Evolutionary conservation across 2,329 filamentous ascomycete genomes (phyloP), one percentile per base, ranked within the genome.

Genomic region (Aspergillus chevalieri): DNA sequence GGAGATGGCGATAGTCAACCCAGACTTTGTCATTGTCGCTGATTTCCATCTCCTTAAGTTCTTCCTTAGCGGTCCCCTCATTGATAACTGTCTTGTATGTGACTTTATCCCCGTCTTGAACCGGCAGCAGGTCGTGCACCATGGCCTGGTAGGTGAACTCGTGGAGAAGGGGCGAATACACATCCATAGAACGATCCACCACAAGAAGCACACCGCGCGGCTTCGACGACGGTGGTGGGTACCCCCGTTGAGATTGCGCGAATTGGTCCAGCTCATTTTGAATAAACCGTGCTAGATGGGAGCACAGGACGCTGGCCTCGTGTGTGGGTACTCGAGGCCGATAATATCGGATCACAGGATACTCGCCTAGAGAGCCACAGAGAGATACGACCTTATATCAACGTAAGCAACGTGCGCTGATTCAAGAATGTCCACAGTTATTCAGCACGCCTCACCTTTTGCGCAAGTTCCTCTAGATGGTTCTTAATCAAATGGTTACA

Each of bases 121-220:
- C 89, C 0, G 87, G 86, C 26, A 98, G 74, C 7, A 98, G 75
- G 65, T 98, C 93, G 68, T 96, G 89, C 3, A 89, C 92, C 92
- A 98, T 97, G 46, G 93, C 90, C 70, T 98, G 93, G 67, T 97
- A 98, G 10, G 93, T 96, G 66, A 98, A 96, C 63, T 98, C 93
- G 70, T 98, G 93, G 3, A 97, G 66, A 9, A 97, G 73, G 1
- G 93, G 93, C 0, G 92, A 85, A 72, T 86, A 83, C 3, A 96
- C 71, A 67, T 98, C 93, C 86, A 98, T 93, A 6, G 90, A 89
- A 53, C 93, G 82, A 67, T 97, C 93, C 1, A 90, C 88, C 53
- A 98, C 86, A 61, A 95, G 76, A 0, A 98, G 79, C 0, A 90
- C 82, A 36, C 89, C 89, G 55, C 88, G 85, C 6, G 91, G 92